These are phyloP conservation scores for Candida dubliniensis DNA, from an alignment of 1,139 yeast species.

Conservation along the genomic window DNA sequence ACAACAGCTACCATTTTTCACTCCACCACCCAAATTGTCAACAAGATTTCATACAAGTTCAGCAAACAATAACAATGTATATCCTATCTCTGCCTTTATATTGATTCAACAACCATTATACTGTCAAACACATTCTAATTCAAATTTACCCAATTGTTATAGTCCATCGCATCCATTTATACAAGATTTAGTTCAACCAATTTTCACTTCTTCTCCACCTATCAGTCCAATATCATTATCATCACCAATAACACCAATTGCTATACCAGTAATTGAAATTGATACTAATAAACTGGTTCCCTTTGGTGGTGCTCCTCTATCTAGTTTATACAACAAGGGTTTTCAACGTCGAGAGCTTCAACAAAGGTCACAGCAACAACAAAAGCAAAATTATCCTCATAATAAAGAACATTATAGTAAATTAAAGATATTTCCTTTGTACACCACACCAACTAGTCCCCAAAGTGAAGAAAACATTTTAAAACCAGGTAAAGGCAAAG, in stretches of 20 bases:
- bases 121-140: too few relatives aligned
- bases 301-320: conserved; percentile 23
- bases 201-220: neutral
- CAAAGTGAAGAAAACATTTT: neutral
- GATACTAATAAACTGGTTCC: conserved; percentile 28
- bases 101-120: too few relatives aligned
- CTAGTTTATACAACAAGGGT: too few relatives aligned
- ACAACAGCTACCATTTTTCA: neutral
- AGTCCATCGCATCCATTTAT: too few relatives aligned
- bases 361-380: conserved; percentile 1
- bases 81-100: too few relatives aligned
- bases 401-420: neutral
- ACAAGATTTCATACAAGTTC: too few relatives aligned
- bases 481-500: neutral
- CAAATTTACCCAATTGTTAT: too few relatives aligned
- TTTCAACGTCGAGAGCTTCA: neutral
- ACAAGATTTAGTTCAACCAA: neutral
- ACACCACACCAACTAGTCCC: conserved; percentile 5
- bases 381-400: neutral
- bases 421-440: neutral
- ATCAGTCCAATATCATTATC: neutral
- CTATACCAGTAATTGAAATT: conserved; percentile 26
- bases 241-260: conserved; percentile 41
- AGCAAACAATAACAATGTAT: too few relatives aligned
- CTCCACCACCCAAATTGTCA: too few relatives aligned